A percentile compares a stretch with the other conserved stretches of the same genome.
These are phyloP conservation scores for Wickerhamomyces pijperi DNA, from an alignment of 805 yeast genomes.

Conservation along the genomic window DNA sequence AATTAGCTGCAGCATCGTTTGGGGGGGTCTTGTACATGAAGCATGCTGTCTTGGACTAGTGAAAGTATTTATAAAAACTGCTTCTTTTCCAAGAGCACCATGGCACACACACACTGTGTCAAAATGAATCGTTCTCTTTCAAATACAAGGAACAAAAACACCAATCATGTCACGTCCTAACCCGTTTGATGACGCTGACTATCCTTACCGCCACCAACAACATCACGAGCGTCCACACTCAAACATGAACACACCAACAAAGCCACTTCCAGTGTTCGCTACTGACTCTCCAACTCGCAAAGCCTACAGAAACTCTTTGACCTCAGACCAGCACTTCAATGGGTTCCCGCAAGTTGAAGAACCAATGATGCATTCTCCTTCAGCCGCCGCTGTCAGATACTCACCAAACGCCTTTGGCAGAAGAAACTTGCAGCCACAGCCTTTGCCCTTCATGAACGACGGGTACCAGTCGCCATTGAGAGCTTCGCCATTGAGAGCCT, in stretches of 20 bases:
- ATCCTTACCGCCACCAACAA: neutral
- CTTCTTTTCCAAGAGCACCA: too few species aligned
- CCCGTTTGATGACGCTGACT: neutral
- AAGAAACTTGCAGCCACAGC: constrained; percentile 12
- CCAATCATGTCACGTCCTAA: neutral
- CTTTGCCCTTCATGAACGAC: constrained; percentile 5
- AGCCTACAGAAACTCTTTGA: neutral
- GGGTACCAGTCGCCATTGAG: constrained; percentile 14
- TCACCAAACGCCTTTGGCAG: constrained; percentile 33
- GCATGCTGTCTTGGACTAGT: too few species aligned
- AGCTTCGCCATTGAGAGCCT: constrained; percentile 22
- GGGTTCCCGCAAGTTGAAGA: constrained; percentile 9
- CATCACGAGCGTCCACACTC: neutral
- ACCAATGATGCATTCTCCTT: constrained; percentile 1
- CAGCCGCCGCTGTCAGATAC: constrained; percentile 17
- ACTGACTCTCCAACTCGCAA: neutral
- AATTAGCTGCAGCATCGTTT: neutral
- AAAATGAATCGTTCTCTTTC: too few species aligned
- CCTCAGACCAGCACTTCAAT: constrained; percentile 5
- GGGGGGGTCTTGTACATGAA: neutral
- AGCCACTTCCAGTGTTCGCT: neutral
- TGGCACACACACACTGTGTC: too few species aligned
- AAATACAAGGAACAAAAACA: too few species aligned
- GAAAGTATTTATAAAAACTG: too few species aligned
- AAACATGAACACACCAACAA: neutral